phyloP scores from a whole-genome alignment of 495 filamentous ascomycete species.

The Xylaria longipes region DNA sequence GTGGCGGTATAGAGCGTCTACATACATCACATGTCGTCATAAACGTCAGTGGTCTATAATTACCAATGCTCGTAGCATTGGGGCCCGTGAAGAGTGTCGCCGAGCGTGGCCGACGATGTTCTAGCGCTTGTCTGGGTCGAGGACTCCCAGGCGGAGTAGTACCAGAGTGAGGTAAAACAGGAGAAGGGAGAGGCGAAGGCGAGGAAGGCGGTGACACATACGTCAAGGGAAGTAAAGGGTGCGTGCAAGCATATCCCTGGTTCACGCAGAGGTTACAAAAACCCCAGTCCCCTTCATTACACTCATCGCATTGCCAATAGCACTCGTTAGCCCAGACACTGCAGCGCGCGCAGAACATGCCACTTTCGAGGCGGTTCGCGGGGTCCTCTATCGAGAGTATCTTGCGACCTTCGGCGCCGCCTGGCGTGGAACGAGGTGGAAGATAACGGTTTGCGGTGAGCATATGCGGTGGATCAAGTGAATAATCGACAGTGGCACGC shows the following conservation, averaged over 20 bases:
- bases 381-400: slow-evolving; percentile 70
- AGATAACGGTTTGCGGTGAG: slow-evolving; percentile 71
- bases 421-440: slow-evolving; percentile 54
- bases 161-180: background rate
- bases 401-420: slow-evolving; percentile 55
- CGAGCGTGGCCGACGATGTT: slow-evolving; percentile 36
- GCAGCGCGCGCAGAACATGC: slow-evolving; percentile 84
- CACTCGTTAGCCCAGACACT: slow-evolving; percentile 73
- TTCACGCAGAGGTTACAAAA: slow-evolving; percentile 86
- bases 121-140: slow-evolving; percentile 31
- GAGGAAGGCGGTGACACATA: slow-evolving; percentile 38
- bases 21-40: slow-evolving; percentile 78
- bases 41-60: slow-evolving; percentile 65
- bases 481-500: slow-evolving; percentile 32
- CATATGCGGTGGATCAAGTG: slow-evolving; percentile 65
- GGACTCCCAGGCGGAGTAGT: slow-evolving; percentile 32
- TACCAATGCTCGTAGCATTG: slow-evolving; percentile 42
- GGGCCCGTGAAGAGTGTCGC: slow-evolving; percentile 48
- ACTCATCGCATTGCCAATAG: slow-evolving; percentile 82
- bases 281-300: slow-evolving; percentile 92
- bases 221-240: slow-evolving; percentile 72
- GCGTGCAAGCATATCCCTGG: slow-evolving; percentile 75
- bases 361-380: slow-evolving; percentile 68
- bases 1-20: slow-evolving; percentile 69
- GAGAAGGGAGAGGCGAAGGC: slow-evolving; percentile 21